Conservation (phyloP, 345 rosid genomes). For the Populus davidiana region DNA sequence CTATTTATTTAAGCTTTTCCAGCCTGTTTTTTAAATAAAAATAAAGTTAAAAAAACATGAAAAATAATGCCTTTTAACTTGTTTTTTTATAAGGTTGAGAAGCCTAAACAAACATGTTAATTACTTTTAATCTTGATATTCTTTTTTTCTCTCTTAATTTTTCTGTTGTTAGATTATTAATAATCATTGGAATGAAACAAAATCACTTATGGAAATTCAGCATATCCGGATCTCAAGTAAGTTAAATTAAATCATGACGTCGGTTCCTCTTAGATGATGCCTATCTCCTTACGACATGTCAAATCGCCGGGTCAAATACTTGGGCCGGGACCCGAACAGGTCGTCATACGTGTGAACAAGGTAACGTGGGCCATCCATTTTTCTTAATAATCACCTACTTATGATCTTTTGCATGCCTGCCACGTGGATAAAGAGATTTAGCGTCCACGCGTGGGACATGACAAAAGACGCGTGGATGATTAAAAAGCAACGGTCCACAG, state of each 20-base stretch:
- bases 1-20: too few relatives aligned
- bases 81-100: too few relatives aligned
- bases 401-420: constrained; percentile 14
- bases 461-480: constrained; percentile 33
- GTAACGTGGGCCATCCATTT: background rate
- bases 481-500: constrained; percentile 13
- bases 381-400: background rate
- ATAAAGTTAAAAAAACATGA: too few relatives aligned
- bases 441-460: constrained; percentile 31
- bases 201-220: background rate
- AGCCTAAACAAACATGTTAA: too few relatives aligned
- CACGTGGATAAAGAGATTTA: constrained; percentile 27
- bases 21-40: too few relatives aligned
- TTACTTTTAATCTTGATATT: too few relatives aligned
- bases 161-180: too few relatives aligned
- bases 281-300: background rate
- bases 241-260: background rate
- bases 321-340: constrained; percentile 8
- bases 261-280: background rate
- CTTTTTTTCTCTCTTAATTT: too few relatives aligned
- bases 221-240: background rate
- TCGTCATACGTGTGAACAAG: constrained; percentile 26
- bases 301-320: constrained; percentile 9
- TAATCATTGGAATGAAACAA: background rate
- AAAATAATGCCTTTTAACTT: too few relatives aligned